phyloP scores from a whole-genome alignment of 1,139 yeast genomes.

The Zhuliangozyma parablackwelliae region DNA sequence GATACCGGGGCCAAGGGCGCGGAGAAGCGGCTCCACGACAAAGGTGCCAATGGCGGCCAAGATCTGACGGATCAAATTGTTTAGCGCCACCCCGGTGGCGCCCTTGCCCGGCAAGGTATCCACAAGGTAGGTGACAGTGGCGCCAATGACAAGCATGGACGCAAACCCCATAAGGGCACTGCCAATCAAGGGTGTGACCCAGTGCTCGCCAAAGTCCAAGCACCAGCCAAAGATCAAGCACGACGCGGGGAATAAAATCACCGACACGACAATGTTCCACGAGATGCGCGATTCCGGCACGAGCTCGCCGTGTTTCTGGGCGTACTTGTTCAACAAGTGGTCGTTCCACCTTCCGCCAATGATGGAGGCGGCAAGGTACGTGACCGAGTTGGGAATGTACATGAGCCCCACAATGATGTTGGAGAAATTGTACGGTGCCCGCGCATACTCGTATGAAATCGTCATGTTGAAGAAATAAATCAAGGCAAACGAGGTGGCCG shows the following conservation, averaged over 20 bases:
- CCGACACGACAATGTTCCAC: slow-evolving; percentile 67
- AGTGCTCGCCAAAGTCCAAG: slow-evolving; percentile 56
- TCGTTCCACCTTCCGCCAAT: slow-evolving; percentile 83
- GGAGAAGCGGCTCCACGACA: slow-evolving; percentile 62
- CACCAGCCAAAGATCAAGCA: slow-evolving; percentile 82
- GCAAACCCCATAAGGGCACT: slow-evolving; percentile 80
- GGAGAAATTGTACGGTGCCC: slow-evolving; percentile 65
- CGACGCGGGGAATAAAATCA: slow-evolving; percentile 57
- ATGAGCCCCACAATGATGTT: slow-evolving; percentile 67
- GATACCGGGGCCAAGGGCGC: slow-evolving; percentile 67
- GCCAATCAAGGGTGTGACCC: slow-evolving; percentile 77
- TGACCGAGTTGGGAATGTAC: slow-evolving; percentile 79
- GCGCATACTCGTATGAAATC: slow-evolving; percentile 57
- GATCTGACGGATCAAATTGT: slow-evolving; percentile 67
- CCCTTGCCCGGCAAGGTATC: slow-evolving; percentile 87
- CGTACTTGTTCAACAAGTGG: slow-evolving; percentile 49
- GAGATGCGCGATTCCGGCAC: slow-evolving; percentile 79
- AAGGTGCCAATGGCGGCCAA: slow-evolving; percentile 78
- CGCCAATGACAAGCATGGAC: slow-evolving; percentile 79
- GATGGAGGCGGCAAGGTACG: slow-evolving; percentile 69
- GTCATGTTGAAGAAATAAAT: slow-evolving; percentile 75
- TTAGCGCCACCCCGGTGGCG: slow-evolving; percentile 83
- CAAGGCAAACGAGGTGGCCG: slow-evolving; percentile 64
- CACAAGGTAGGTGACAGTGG: slow-evolving; percentile 75
- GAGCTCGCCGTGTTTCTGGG: slow-evolving; percentile 53